Conservation (phyloP, 371 early-diverging fungal genomes). For the Zancudomyces culisetae region DNA sequence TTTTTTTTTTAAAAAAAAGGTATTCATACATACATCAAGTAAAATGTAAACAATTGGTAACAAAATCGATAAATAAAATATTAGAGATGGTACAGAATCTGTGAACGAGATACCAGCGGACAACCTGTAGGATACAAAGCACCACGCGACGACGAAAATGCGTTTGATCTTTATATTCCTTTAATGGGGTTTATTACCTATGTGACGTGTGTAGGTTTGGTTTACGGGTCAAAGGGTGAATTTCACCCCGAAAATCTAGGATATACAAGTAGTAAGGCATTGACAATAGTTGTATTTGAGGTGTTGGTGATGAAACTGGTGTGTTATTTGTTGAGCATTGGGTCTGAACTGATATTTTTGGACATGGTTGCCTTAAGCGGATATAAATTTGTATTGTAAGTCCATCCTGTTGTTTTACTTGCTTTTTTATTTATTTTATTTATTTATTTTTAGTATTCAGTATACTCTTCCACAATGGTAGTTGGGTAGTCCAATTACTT, state of each 20-base stretch:
- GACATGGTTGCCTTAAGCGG: slow-evolving; percentile 84
- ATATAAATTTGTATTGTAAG: slow-evolving; percentile 86
- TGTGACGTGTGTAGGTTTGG: slow-evolving; percentile 67
- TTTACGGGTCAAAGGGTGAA: slow-evolving; percentile 35
- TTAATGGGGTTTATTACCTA: slow-evolving; percentile 90
- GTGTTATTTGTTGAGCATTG: slow-evolving; percentile 74
- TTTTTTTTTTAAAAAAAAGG: neutral
- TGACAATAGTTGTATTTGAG: slow-evolving; percentile 65
- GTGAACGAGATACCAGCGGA: slow-evolving; percentile 55
- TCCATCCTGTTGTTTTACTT: no score
- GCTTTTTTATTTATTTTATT: neutral
- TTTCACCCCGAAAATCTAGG: slow-evolving; percentile 74
- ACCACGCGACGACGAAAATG: slow-evolving; percentile 78
- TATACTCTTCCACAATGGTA: neutral
- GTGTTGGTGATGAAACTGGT: slow-evolving; percentile 63
- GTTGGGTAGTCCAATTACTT: no score
- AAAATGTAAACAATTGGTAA: neutral
- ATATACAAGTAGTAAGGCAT: slow-evolving; percentile 64
- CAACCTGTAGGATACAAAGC: slow-evolving; percentile 69
- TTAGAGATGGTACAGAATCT: slow-evolving; percentile 52
- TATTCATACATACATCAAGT: neutral
- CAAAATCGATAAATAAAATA: neutral
- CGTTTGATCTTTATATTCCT: slow-evolving; percentile 97
- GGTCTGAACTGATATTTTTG: slow-evolving; percentile 63
- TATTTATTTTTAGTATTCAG: neutral